Percentiles rank a stretch among this genome's conserved stretches.
These are phyloP conservation scores for Colletotrichum sp. DNA, from an alignment of 2,329 filamentous ascomycete species.

Conservation along the genomic window DNA sequence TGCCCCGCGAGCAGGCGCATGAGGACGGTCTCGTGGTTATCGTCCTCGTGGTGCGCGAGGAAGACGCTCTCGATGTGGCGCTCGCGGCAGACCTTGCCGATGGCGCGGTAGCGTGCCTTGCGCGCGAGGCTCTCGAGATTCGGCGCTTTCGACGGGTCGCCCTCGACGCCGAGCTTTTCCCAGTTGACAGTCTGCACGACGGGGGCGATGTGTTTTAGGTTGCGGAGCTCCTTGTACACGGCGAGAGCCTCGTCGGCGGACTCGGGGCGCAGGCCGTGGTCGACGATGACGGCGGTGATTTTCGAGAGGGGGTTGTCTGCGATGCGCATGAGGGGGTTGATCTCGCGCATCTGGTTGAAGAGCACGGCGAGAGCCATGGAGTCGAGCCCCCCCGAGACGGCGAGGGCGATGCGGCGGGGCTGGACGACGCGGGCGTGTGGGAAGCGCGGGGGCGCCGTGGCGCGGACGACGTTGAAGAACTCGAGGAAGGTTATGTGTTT, in stretches of 20 bases:
- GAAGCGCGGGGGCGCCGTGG: slow-evolving; percentile 55
- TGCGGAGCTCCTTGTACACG: slow-evolving; percentile 45
- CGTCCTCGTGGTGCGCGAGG: slow-evolving; percentile 86
- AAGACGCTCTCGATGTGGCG: slow-evolving; percentile 65
- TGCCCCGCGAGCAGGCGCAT: slow-evolving; percentile 76
- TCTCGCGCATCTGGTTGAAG: slow-evolving; percentile 54
- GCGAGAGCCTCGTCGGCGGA: slow-evolving; percentile 56
- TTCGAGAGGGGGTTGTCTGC: slow-evolving; percentile 46
- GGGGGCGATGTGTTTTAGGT: slow-evolving; percentile 31
- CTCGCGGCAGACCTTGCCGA: slow-evolving; percentile 66
- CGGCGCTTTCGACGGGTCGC: slow-evolving; percentile 43
- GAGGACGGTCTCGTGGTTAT: slow-evolving; percentile 88
- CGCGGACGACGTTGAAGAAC: slow-evolving; percentile 52
- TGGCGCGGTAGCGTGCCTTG: slow-evolving; percentile 70
- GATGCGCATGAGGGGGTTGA: slow-evolving; percentile 39
- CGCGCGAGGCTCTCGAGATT: slow-evolving; percentile 83
- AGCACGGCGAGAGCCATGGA: slow-evolving; percentile 94
- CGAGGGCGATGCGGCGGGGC: slow-evolving; percentile 62
- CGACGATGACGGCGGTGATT: slow-evolving; percentile 55
- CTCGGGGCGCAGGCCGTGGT: slow-evolving; percentile 60
- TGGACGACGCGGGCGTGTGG: slow-evolving; percentile 37
- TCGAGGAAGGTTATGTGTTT: slow-evolving; percentile 40
- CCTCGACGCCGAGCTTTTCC: slow-evolving; percentile 35
- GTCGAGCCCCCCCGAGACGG: slow-evolving; percentile 91
- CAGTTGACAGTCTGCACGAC: slow-evolving; percentile 49